phyloP scores from a whole-genome alignment of 1,139 yeast genomes.

The Geotrichum phurueaensis region DNA sequence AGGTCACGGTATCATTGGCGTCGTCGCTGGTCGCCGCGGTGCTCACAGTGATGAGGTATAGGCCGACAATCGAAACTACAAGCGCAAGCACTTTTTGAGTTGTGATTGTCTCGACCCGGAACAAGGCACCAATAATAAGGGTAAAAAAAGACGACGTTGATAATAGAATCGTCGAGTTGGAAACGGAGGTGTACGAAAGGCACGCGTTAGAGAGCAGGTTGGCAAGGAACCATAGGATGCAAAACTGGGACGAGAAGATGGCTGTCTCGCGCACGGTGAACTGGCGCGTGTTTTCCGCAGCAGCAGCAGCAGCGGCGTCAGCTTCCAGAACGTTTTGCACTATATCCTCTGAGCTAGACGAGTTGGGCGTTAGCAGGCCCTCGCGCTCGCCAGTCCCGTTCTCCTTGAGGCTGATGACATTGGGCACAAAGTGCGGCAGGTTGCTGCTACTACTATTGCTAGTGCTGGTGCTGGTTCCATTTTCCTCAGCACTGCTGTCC shows the following conservation, averaged over 20 bases:
- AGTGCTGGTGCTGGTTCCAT: not conserved
- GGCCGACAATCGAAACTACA: constrained; percentile 69
- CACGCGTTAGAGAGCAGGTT: constrained; percentile 86
- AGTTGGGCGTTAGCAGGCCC: constrained; percentile 4
- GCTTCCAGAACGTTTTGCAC: constrained; percentile 6
- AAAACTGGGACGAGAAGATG: constrained; percentile 68
- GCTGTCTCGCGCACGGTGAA: constrained; percentile 36
- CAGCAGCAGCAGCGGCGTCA: not conserved
- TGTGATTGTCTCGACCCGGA: constrained; percentile 64
- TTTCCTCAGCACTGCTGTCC: not conserved
- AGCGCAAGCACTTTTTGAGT: constrained; percentile 61
- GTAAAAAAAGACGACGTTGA: constrained; percentile 94
- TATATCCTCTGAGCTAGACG: constrained; percentile 2
- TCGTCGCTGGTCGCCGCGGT: constrained; percentile 18
- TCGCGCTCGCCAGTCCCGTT: constrained; percentile 12
- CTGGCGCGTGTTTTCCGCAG: not conserved
- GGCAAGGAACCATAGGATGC: constrained; percentile 83
- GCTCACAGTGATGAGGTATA: constrained; percentile 40
- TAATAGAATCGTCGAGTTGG: constrained; percentile 85
- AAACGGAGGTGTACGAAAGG: constrained; percentile 80
- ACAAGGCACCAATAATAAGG: constrained; percentile 68
- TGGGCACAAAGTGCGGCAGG: not conserved
- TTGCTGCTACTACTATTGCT: not conserved
- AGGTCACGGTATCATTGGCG: constrained; percentile 27
- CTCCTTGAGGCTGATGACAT: not conserved